These are phyloP conservation scores for Kwoniella dendrophila DNA, from an alignment of 768 basidiomycete species.

Conservation along the genomic window DNA sequence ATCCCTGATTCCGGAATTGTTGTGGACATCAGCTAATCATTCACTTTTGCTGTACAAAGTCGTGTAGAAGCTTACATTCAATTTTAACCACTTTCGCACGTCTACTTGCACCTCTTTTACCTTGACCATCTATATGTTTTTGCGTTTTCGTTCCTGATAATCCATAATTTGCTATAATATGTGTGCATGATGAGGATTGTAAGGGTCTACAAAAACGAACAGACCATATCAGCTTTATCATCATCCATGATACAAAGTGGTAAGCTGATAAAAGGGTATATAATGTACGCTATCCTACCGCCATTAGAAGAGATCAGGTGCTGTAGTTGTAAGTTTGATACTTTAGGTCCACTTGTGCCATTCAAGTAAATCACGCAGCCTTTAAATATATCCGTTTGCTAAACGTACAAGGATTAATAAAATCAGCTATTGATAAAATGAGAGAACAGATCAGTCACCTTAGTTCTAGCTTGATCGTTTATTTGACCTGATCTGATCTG, in stretches of 20 bases:
- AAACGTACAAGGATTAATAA: not conserved
- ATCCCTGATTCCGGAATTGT: too few species aligned
- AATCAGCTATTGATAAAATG: not conserved
- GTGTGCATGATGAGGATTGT: constrained; percentile 42
- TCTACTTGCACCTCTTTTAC: constrained; percentile 33
- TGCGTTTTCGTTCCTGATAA: constrained; percentile 48
- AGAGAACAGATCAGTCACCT: constrained; percentile 24
- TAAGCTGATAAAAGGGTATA: not conserved
- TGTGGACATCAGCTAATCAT: not conserved
- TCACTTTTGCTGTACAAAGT: not conserved
- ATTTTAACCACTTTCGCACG: constrained; percentile 44
- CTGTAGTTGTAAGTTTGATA: constrained; percentile 49
- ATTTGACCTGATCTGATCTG: constrained; percentile 46
- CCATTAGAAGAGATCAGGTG: constrained; percentile 47
- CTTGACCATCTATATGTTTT: constrained; percentile 50
- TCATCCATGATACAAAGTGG: too few species aligned
- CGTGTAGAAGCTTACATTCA: constrained; percentile 36
- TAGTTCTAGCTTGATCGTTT: constrained; percentile 41
- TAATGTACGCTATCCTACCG: constrained; percentile 40
- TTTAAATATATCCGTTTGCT: constrained; percentile 30
- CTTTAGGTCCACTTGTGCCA: constrained; percentile 44
- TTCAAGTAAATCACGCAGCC: constrained; percentile 50
- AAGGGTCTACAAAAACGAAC: constrained; percentile 24
- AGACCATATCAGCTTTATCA: not conserved
- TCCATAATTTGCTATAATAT: constrained; percentile 46